A percentile compares a stretch with the other conserved stretches of the same genome.
Evolutionary conservation across 2,329 filamentous ascomycete species (phyloP).

Genomic region (Trichoderma sp.): DNA sequence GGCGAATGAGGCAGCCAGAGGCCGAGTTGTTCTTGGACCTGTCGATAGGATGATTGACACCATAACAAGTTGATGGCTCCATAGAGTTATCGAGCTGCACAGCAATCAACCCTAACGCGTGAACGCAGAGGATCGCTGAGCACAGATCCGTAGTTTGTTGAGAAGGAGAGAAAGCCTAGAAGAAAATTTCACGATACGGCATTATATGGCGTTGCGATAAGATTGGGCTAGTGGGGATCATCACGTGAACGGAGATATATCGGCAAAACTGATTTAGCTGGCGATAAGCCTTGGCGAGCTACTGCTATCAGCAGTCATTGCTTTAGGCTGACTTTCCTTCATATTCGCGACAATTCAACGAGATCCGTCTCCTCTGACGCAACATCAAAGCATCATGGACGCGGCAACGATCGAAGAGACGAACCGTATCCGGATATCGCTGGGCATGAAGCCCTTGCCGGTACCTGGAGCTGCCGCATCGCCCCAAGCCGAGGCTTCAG

Average conservation of each 20-base stretch:
- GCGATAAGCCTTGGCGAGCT: background rate
- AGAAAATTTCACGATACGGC: conserved; percentile 34
- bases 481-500: conserved; percentile 50
- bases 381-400: conserved; percentile 44
- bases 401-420: conserved; percentile 84
- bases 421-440: conserved; percentile 83
- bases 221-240: background rate
- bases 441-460: conserved; percentile 86
- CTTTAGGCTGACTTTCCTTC: background rate
- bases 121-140: conserved; percentile 67
- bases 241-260: conserved; percentile 12
- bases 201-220: conserved; percentile 15
- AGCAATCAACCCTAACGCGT: conserved; percentile 68
- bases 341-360: background rate
- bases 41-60: conserved; percentile 91
- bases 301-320: background rate
- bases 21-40: conserved; percentile 80
- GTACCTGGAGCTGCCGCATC: conserved; percentile 63
- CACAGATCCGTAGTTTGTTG: conserved; percentile 74
- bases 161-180: conserved; percentile 37
- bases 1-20: conserved; percentile 65
- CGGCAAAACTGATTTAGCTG: background rate
- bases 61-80: conserved; percentile 73
- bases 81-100: conserved; percentile 79
- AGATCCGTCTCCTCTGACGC: background rate